Evolutionary conservation across 2,329 filamentous ascomycete genomes (phyloP).

Genomic region (Cladosporium sp.): DNA sequence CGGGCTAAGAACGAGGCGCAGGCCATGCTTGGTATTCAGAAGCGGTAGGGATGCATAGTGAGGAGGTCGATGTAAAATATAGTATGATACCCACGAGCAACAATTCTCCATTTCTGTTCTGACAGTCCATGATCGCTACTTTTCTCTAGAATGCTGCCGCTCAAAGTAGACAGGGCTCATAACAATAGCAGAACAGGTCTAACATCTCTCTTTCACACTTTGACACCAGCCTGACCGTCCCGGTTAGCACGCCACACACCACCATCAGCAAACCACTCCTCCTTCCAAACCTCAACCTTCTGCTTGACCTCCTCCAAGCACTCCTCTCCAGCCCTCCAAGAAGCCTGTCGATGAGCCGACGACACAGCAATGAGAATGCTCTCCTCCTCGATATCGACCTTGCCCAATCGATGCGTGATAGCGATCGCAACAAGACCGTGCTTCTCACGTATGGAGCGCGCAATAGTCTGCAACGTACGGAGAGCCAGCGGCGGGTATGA

Average conservation of each 20-base stretch:
- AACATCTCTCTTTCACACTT: conserved; percentile 22
- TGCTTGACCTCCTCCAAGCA: conserved; percentile 84
- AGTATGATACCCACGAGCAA: conserved; percentile 17
- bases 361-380: conserved; percentile 89
- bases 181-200: background rate
- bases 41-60: background rate
- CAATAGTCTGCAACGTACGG: conserved; percentile 67
- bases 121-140: background rate
- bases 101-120: background rate
- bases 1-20: conserved; percentile 22
- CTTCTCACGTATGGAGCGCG: conserved; percentile 56
- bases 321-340: conserved; percentile 87
- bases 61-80: conserved; percentile 10
- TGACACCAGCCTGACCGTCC: conserved; percentile 64
- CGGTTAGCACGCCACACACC: conserved; percentile 84
- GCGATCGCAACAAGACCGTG: conserved; percentile 72
- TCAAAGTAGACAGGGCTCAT: background rate
- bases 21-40: conserved; percentile 7
- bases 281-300: conserved; percentile 92
- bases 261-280: conserved; percentile 82
- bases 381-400: conserved; percentile 87
- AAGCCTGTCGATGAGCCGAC: conserved; percentile 77
- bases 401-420: conserved; percentile 81
- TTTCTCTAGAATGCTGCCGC: background rate
- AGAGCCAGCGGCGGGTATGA: conserved; percentile 73